These are phyloP conservation scores for Neospermospora avenae DNA, from an alignment of 2,329 filamentous ascomycete species.

Conservation along the genomic window DNA sequence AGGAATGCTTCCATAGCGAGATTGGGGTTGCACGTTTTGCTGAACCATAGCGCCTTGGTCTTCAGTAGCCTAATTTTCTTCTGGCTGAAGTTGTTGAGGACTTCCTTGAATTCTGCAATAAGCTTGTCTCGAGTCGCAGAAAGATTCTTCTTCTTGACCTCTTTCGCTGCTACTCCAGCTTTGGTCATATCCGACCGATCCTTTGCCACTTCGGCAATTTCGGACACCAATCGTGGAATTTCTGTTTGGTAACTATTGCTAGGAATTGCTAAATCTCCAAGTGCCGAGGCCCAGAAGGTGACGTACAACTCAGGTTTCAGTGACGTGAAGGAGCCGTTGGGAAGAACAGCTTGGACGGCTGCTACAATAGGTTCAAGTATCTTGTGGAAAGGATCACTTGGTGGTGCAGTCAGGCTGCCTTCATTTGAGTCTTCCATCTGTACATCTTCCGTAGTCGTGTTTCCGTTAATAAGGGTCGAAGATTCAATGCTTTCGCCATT, in stretches of 20 bases:
- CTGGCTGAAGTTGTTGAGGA: slow-evolving; percentile 63
- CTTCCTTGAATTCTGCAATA: slow-evolving; percentile 68
- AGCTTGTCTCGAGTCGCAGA: slow-evolving; percentile 67
- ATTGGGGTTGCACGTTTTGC: slow-evolving; percentile 59
- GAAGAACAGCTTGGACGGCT: slow-evolving; percentile 58
- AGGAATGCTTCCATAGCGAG: slow-evolving; percentile 72
- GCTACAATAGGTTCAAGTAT: slow-evolving; percentile 73
- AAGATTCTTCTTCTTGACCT: slow-evolving; percentile 66
- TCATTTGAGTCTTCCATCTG: slow-evolving; percentile 40
- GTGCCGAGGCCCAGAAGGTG: slow-evolving; percentile 87
- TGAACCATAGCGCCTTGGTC: slow-evolving; percentile 78
- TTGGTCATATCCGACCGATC: slow-evolving; percentile 72
- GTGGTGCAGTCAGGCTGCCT: slow-evolving; percentile 32
- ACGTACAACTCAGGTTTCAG: slow-evolving; percentile 81
- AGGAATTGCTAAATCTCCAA: slow-evolving; percentile 77
- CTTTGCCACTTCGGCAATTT: slow-evolving; percentile 63
- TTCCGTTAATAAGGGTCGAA: not conserved
- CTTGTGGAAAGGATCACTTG: slow-evolving; percentile 53
- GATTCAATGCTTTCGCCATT: slow-evolving; percentile 22
- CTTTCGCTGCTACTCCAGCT: slow-evolving; percentile 62
- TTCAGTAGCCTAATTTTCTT: slow-evolving; percentile 67
- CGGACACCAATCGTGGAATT: slow-evolving; percentile 63
- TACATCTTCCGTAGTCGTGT: slow-evolving; percentile 32
- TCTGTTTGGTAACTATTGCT: slow-evolving; percentile 76
- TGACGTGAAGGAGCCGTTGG: slow-evolving; percentile 61